Base-by-base conservation (phyloP, 352 stramenopile genomes). In the Pythium phragmitis region DNA sequence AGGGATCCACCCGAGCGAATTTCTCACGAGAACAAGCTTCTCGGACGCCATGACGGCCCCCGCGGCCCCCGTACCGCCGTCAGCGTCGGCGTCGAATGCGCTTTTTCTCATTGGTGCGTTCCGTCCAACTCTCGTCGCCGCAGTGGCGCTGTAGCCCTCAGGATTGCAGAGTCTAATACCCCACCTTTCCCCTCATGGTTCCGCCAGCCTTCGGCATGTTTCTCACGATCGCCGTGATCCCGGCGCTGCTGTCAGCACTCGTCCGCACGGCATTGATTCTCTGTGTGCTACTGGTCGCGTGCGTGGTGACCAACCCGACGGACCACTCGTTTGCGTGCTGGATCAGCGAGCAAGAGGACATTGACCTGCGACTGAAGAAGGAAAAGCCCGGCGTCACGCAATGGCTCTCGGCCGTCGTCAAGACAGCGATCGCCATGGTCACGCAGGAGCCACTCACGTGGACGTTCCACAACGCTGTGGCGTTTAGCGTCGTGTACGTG, bases 271-370 rank as follows among this genome's bases (percentile, higher is more conserved):
- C 73, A 7, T 63, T 60, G n/a, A 64, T 92, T 1, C 30, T 83
- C 3, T 30, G 34, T 11, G 34, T 74, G 13, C 47, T 74, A 0
- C 23, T 79, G 6, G 14, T 76, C 6, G 47, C 65, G 16, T 80
- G 73, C 1, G 77, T 71, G 8, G 68, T 57, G n/a, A 88, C 73
- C 14, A 92, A 92, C 50, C 83, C 83, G 51, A 79, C 79, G 23
- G 80, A 92, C 55, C 74, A 85, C 41, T 90, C 80, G 46, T 92
- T 92, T 46, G 83, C 83, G 17, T 59, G 72, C 34, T 92, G 83
- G 83, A 59, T 90, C 23, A 82, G 68, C 63, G 64, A 70, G 33
- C 83, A 90, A 59, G 84, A 89, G 52, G 77, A 85, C 56, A 66
- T 83, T 37, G 80, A 77, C 13, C 13, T 82, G 37, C 41, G 50